These are phyloP conservation scores for Chrysanthemum seticuspe DNA, from an alignment of 129 eudicot species.

Conservation along the genomic window DNA sequence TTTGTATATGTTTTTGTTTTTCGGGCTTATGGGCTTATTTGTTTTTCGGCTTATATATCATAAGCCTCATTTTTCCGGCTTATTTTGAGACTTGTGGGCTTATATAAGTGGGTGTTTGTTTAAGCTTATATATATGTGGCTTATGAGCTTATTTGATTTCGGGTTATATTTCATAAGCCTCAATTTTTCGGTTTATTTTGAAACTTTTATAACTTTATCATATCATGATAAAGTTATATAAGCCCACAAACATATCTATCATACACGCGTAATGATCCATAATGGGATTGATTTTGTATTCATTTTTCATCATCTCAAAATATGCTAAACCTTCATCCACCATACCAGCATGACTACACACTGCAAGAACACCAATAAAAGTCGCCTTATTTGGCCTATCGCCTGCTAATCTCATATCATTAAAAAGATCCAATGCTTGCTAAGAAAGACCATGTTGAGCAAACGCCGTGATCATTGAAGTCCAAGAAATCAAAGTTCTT, in stretches of 20 bases:
- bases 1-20: no score
- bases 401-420: conserved; percentile 79
- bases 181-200: no score
- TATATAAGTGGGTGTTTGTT: no score
- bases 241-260: conserved; percentile 58
- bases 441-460: conserved; percentile 65
- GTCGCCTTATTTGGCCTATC: conserved; percentile 77
- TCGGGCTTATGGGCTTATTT: no score
- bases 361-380: conserved; percentile 77
- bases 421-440: conserved; percentile 73
- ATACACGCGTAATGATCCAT: conserved; percentile 81
- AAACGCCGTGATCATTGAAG: conserved; percentile 82
- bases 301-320: conserved; percentile 76
- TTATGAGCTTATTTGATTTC: no score
- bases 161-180: no score
- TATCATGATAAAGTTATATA: no score
- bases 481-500: conserved; percentile 88
- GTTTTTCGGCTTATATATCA: no score
- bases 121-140: no score
- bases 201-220: no score
- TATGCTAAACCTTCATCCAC: conserved; percentile 64
- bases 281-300: conserved; percentile 68
- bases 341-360: conserved; percentile 86
- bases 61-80: no score
- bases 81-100: no score